phyloP scores from a whole-genome alignment of 2,329 filamentous ascomycete species.

The Fusarium zealandicum region DNA sequence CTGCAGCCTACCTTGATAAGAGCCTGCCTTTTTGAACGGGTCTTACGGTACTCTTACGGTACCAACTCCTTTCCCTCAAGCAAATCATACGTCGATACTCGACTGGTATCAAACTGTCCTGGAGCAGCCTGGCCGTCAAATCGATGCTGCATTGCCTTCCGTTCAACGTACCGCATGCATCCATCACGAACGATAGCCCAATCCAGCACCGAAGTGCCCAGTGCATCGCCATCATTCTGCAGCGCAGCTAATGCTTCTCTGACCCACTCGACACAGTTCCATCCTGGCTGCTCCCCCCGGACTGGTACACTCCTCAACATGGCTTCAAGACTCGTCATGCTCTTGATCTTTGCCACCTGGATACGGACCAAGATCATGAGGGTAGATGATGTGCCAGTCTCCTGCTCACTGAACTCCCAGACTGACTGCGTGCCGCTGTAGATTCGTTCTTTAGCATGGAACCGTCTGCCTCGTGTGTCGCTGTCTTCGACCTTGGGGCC shows the following conservation, averaged over 20 bases:
- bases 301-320: slow-evolving; percentile 37
- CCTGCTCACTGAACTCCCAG: slow-evolving; percentile 38
- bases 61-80: slow-evolving; percentile 25
- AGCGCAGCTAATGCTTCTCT: slow-evolving; percentile 48
- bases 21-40: neutral
- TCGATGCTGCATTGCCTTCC: slow-evolving; percentile 50
- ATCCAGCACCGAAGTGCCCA: slow-evolving; percentile 44
- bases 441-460: slow-evolving; percentile 43
- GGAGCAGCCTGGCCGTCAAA: slow-evolving; percentile 45
- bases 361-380: slow-evolving; percentile 28
- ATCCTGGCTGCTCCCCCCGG: neutral
- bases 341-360: slow-evolving; percentile 41
- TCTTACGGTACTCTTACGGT: neutral
- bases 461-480: slow-evolving; percentile 24
- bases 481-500: slow-evolving; percentile 44
- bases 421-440: slow-evolving; percentile 25
- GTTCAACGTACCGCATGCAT: slow-evolving; percentile 49
- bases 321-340: slow-evolving; percentile 34
- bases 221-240: slow-evolving; percentile 39
- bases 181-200: slow-evolving; percentile 47
- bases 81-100: slow-evolving; percentile 48
- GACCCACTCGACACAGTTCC: slow-evolving; percentile 51
- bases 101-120: slow-evolving; percentile 42
- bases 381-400: slow-evolving; percentile 6
- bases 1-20: no score